Evolutionary conservation across 306 rosid species (phyloP), one percentile per base, ranked within the genome.

Genomic region (Cicer arietinum): DNA sequence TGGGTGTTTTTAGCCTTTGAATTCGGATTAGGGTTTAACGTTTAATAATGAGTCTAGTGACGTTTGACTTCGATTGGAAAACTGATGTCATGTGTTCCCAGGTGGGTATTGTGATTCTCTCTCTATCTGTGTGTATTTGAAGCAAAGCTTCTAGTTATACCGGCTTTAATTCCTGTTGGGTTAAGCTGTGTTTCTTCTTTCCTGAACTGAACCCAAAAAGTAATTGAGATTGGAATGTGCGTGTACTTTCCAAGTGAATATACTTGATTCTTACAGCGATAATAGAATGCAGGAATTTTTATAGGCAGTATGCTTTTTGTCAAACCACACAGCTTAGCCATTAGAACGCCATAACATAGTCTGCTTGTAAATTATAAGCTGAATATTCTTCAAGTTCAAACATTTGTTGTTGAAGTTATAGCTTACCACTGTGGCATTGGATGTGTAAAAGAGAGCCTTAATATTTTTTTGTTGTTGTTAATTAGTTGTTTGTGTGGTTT

Each of bases 11-110:
- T 25, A 42, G 5, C 9, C 11, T 2, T 25, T 63, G 13, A 50
- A 57, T 77, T 56, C 60, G 64, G 69, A 56, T 79, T 79, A 74
- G 83, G 82, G 83, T 79, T 82, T 77, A 44, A 6, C 77, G 79
- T 83, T 77, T 77, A 50, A 3, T 68, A 41, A 25, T 12, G 76
- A 16, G 37, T 30, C 9, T 57, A 20, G 40, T 10, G 63, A 10
- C 3, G 12, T 43, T 61, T 62, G 46, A 16, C 45, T 14, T 5
- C 37, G 44, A 35, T 8, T 12, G 3, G 25, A 5, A 44, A 71
- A 61, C 22, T 0, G 8, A 51, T 18, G 25, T 48, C 48, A 16
- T 5, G 17, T 74, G 53, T 53, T 17, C 13, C 61, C 8, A 8
- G 61, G 50, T 60, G 37, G 69, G 43, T 65, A 79, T 66, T 65